Evolutionary conservation across 371 early-diverging fungal species (phyloP).

Genomic region (Gilbertella persicaria): DNA sequence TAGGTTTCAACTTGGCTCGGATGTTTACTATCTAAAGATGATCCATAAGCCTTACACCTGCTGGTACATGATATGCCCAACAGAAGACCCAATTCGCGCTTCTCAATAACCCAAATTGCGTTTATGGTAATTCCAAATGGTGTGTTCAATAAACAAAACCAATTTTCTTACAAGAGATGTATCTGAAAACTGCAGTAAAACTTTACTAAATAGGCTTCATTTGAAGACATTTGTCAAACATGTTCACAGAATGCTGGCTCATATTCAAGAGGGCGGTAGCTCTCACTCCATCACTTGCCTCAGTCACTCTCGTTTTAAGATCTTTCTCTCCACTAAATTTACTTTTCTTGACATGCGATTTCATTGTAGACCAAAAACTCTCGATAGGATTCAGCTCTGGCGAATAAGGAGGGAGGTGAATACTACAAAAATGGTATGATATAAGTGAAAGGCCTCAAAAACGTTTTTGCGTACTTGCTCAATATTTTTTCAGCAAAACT

Average conservation of each 20-base stretch:
- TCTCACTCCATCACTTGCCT: slow-evolving; percentile 7
- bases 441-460: no score
- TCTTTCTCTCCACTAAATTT: slow-evolving; percentile 7
- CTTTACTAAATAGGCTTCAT: no score
- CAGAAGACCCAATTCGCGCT: slow-evolving; percentile 1
- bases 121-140: slow-evolving; percentile 1
- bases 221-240: slow-evolving; percentile 13
- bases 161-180: no score
- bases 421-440: no score
- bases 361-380: slow-evolving; percentile 10
- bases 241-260: slow-evolving; percentile 7
- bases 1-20: slow-evolving; percentile 23
- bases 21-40: slow-evolving; percentile 19
- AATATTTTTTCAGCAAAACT: no score
- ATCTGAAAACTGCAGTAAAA: no score
- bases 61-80: slow-evolving; percentile 17
- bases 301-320: slow-evolving; percentile 14
- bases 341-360: slow-evolving; percentile 9
- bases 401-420: slow-evolving; percentile 24
- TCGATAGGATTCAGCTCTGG: slow-evolving; percentile 27
- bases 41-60: slow-evolving; percentile 22
- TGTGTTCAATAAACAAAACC: slow-evolving; percentile 3
- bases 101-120: background rate
- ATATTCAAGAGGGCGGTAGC: slow-evolving; percentile 9
- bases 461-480: no score